Conservation (phyloP, 2,329 filamentous ascomycete species). For the Fusarium sp. region DNA sequence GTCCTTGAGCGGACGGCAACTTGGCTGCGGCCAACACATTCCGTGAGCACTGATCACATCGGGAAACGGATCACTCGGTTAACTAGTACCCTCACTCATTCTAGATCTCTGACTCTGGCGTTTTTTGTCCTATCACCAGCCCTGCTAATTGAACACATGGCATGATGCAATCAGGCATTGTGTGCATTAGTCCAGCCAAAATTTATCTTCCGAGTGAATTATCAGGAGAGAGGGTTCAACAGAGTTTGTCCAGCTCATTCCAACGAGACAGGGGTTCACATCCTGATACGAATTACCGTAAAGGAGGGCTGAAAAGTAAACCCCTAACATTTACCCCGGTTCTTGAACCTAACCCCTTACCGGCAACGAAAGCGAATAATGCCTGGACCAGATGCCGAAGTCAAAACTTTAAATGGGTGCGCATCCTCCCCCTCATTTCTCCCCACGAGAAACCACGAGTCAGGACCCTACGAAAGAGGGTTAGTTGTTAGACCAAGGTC, state of each 20-base stretch:
- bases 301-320: background rate
- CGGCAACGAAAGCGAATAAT: background rate
- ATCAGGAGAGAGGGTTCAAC: background rate
- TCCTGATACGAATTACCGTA: background rate
- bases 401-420: background rate
- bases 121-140: background rate
- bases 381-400: background rate
- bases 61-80: background rate
- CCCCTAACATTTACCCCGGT: background rate
- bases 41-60: background rate
- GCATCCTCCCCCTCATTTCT: background rate
- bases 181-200: background rate
- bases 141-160: background rate
- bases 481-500: background rate
- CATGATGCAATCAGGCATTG: background rate
- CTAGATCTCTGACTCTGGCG: background rate
- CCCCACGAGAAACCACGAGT: background rate
- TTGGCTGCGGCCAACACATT: background rate
- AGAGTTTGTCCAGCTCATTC: background rate
- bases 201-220: background rate
- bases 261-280: background rate
- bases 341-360: background rate
- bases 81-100: background rate
- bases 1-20: background rate
- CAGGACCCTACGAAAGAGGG: background rate